Evolutionary conservation across 345 rosid genomes (phyloP).

Genomic region (Salix viminalis): DNA sequence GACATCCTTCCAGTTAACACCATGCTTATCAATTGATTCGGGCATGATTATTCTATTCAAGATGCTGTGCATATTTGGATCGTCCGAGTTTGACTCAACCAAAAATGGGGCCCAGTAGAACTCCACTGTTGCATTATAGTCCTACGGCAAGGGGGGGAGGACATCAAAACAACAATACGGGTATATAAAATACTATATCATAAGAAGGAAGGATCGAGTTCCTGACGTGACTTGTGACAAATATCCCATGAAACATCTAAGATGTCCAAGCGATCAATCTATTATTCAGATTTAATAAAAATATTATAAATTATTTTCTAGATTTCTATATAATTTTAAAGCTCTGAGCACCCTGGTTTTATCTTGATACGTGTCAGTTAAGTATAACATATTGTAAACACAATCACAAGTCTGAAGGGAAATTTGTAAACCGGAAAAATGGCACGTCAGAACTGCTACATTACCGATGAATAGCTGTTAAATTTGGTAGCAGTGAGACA

Average conservation of each 20-base stretch:
- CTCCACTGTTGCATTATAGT: conserved; percentile 77
- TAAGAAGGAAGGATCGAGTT: neutral
- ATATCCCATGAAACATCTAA: too few species aligned
- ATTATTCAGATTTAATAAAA: too few species aligned
- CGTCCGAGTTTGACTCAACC: conserved; percentile 92
- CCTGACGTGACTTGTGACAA: too few species aligned
- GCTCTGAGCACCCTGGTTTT: too few species aligned
- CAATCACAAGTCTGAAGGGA: neutral
- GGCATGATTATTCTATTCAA: conserved; percentile 68
- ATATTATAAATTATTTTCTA: too few species aligned
- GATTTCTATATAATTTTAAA: too few species aligned
- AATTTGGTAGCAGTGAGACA: neutral
- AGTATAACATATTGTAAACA: too few species aligned
- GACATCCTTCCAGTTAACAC: conserved; percentile 67
- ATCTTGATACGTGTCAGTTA: too few species aligned
- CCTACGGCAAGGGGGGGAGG: conserved; percentile 27
- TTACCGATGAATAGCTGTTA: neutral
- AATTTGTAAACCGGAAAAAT: neutral
- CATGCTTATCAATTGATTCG: conserved; percentile 79
- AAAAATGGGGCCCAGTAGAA: conserved; percentile 90
- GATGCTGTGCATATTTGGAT: conserved; percentile 64
- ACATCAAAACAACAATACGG: neutral
- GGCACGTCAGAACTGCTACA: neutral
- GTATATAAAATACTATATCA: neutral
- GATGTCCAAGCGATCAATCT: too few species aligned